phyloP scores from a whole-genome alignment of 2,329 filamentous ascomycete species.

The Rasamsonia emersonii region DNA sequence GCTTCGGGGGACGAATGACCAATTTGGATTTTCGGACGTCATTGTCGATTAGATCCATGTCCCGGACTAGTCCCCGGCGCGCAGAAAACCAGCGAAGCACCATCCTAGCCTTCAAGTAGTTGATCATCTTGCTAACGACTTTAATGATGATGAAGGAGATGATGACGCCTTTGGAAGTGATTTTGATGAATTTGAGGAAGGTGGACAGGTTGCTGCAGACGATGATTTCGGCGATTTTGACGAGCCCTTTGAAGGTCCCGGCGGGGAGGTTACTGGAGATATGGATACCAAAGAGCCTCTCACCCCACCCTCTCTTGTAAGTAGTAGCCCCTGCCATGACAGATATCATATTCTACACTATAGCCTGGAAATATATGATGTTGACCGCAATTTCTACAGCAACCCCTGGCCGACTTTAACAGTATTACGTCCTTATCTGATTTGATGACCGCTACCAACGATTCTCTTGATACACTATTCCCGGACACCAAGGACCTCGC shows the following conservation, averaged over 20 bases:
- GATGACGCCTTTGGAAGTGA: constrained; percentile 62
- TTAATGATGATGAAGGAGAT: constrained; percentile 51
- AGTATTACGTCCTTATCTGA: constrained; percentile 40
- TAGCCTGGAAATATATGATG: no score
- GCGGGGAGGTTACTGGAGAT: constrained; percentile 17
- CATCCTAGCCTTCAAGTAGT: constrained; percentile 5
- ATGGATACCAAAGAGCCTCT: constrained; percentile 14
- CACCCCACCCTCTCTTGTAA: constrained; percentile 35
- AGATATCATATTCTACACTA: no score
- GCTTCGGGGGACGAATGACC: constrained; percentile 50
- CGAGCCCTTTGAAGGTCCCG: constrained; percentile 51
- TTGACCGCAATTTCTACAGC: constrained; percentile 17
- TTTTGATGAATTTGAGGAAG: constrained; percentile 46
- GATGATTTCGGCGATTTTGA: constrained; percentile 60
- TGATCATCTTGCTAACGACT: constrained; percentile 18
- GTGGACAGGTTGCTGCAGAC: constrained; percentile 41
- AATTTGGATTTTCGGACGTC: constrained; percentile 50
- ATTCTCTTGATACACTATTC: constrained; percentile 37
- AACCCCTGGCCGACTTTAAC: constrained; percentile 44
- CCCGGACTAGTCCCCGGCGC: constrained; percentile 29
- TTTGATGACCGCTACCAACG: constrained; percentile 29
- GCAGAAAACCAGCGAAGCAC: no score
- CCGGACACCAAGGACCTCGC: constrained; percentile 30
- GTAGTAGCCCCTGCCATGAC: no score
- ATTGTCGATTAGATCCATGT: constrained; percentile 41